Percentiles rank a stretch among this genome's conserved stretches.
These are phyloP conservation scores for Gamarada debralockiae DNA, from an alignment of 495 filamentous ascomycete species.

Conservation along the genomic window DNA sequence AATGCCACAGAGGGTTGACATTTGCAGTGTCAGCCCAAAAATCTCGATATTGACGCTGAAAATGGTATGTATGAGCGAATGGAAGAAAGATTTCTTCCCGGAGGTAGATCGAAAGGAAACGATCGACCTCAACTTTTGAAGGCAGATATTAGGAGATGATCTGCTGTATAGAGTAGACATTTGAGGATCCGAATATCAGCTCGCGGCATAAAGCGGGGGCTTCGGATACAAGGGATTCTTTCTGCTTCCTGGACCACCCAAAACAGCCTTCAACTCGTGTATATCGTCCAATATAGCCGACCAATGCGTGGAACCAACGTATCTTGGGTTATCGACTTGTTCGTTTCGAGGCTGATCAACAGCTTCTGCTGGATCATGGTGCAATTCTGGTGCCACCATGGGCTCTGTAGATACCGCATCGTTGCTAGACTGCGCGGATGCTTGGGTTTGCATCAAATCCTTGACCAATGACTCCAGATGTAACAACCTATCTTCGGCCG, in stretches of 20 bases:
- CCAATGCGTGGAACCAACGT: slow-evolving; percentile 12
- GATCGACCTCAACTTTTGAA: slow-evolving; percentile 31
- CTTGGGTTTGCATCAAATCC: slow-evolving; percentile 4
- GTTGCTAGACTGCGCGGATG: not conserved
- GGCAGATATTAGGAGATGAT: slow-evolving; percentile 27
- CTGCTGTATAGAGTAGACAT: slow-evolving; percentile 6
- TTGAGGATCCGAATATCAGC: slow-evolving; percentile 13
- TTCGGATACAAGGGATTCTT: not conserved
- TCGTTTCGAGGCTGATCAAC: not conserved
- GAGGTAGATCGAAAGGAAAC: slow-evolving; percentile 44
- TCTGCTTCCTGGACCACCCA: not conserved
- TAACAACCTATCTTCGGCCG: slow-evolving; percentile 4
- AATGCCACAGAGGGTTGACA: slow-evolving; percentile 40
- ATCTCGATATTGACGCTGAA: slow-evolving; percentile 40
- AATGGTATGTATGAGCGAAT: slow-evolving; percentile 38
- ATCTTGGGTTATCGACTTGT: not conserved
- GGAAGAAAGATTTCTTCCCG: slow-evolving; percentile 38
- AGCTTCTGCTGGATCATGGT: not conserved
- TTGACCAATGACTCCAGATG: slow-evolving; percentile 11
- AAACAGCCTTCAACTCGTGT: slow-evolving; percentile 1
- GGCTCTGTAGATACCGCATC: not conserved
- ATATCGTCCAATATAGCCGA: slow-evolving; percentile 11
- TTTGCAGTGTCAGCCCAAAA: slow-evolving; percentile 38
- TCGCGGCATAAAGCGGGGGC: not conserved
- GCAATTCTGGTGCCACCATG: not conserved